Base-by-base conservation (phyloP, 164 flowering plant species). In the Pachysandra terminalis region DNA sequence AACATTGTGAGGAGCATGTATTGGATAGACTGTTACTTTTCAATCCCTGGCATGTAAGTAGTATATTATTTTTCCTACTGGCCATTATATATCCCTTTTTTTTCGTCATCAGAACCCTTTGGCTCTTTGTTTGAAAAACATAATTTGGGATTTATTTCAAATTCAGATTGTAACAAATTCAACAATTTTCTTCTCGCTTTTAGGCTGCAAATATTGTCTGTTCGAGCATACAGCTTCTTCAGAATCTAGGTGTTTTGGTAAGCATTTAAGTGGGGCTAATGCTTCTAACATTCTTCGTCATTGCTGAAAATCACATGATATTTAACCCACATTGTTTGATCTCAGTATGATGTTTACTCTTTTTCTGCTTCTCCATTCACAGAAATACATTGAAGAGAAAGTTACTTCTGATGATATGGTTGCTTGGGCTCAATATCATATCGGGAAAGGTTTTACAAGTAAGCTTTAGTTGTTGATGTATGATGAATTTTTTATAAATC, bases 181-280 rank as follows among this genome's bases (percentile, higher is more conserved):
- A 19, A 67, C 21, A 19, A 4, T 48, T 45, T 19, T 62, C 59
- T 16, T 51, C 61, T 61, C 32, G 22, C 8, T 78, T 45, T 48
- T 61, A 93, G 98, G 94, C 83, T 68, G 97, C 94, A 72, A 90
- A 77, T 78, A 82, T 91, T 69, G 93, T 94, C 66, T 72, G 76
- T 70, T 86, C 97, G 28, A 82, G 82, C 80, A 90, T 94, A 77
- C 98, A 94, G 66, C 96, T 96, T 66, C 78, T 80, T 63, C 98
- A 94, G 67, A 91, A 84, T 75, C 25, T 85, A 40, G 71, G 64
- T 62, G 76, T 82, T 25, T 69, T 86, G 68, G 98, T 89, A 60
- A 73, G 81, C 73, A 28, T 56, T 56, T 17, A 0, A 41, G n/a
- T 61, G 53, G n/a, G 12, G 19, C 37, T 52, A 49, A 7, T 63